These are phyloP conservation scores for Cardamine resedifolia DNA, from an alignment of 345 rosid genomes.

Conservation along the genomic window DNA sequence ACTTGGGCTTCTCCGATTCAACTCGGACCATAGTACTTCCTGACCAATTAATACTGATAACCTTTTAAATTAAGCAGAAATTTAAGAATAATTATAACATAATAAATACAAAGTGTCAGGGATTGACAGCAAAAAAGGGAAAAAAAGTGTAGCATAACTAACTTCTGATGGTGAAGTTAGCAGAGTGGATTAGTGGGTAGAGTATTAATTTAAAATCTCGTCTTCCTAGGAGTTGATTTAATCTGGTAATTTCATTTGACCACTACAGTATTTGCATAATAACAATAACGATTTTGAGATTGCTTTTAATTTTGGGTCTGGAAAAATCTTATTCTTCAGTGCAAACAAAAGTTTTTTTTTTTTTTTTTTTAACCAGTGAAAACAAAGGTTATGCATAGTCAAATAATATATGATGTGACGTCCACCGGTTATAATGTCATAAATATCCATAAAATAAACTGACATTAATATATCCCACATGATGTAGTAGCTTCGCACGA, in stretches of 20 bases:
- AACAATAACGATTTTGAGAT: neutral
- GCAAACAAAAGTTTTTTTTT: neutral
- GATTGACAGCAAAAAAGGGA: neutral
- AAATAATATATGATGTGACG: neutral
- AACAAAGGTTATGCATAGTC: neutral
- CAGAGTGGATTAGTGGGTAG: neutral
- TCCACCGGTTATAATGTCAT: constrained; percentile 7
- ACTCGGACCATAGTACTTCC: neutral
- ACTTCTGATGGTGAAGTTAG: constrained; percentile 1
- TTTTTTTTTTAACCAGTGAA: too few species aligned
- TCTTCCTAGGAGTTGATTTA: neutral
- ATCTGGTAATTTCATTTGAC: neutral
- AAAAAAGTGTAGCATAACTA: neutral
- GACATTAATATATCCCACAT: constrained; percentile 18
- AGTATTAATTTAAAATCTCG: constrained; percentile 11
- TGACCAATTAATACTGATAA: neutral
- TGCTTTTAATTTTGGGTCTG: neutral
- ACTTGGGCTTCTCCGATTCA: neutral
- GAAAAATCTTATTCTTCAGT: neutral
- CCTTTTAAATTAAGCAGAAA: neutral
- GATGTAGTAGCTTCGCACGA: constrained; percentile 19
- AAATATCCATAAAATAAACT: neutral
- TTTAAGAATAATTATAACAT: neutral
- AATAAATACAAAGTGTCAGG: neutral
- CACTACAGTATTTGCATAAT: neutral